Percentiles rank a stretch among this genome's conserved stretches.
Conservation (phyloP, 2,329 filamentous ascomycete genomes). For the Ascochyta viciae-villosae region DNA sequence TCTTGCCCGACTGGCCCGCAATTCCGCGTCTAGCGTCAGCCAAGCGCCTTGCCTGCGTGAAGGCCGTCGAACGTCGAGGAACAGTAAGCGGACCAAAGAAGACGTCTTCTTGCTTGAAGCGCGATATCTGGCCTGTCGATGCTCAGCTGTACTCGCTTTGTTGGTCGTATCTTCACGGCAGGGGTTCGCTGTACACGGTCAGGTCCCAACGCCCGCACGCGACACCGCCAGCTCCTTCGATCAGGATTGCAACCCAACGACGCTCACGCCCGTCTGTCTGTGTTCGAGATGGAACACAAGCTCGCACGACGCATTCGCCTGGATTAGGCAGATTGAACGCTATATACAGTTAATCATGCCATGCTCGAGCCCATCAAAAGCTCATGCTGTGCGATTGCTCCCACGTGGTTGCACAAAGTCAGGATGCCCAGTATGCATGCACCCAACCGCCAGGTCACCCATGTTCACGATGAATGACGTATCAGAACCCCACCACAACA, state of each 20-base stretch:
- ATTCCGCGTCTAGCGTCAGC: constrained; percentile 13
- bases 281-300: background rate
- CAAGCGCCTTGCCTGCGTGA: background rate
- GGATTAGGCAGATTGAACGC: background rate
- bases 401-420: constrained; percentile 3
- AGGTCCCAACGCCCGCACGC: constrained; percentile 15
- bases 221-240: constrained; percentile 10
- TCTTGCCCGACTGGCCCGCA: constrained; percentile 28
- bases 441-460: constrained; percentile 5
- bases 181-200: constrained; percentile 1
- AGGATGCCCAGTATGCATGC: constrained; percentile 6
- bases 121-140: background rate
- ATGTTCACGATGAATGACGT: constrained; percentile 1
- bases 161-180: background rate
- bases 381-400: background rate
- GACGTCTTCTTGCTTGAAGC: background rate
- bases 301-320: background rate
- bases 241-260: constrained; percentile 9
- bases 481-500: background rate
- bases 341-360: background rate
- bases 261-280: background rate
- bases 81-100: background rate
- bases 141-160: background rate
- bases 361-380: background rate
- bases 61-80: background rate